Evolutionary conservation across 2,329 filamentous ascomycete species (phyloP).

Genomic region (Cladorrhinum sp.): DNA sequence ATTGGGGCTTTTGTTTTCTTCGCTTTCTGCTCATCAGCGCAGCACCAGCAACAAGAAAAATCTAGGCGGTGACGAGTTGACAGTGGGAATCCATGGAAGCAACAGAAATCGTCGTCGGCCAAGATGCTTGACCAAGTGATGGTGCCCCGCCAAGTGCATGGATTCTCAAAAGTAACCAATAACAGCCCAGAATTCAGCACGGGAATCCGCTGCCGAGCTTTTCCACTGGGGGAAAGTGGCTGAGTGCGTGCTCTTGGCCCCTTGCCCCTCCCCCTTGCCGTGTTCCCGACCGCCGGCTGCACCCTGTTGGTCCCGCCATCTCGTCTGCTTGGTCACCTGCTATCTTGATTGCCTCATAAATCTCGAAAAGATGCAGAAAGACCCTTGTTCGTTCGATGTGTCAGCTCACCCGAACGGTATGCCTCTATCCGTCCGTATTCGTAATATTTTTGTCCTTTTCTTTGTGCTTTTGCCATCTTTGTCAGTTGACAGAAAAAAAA

Average conservation of each 20-base stretch:
- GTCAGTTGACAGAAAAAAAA: too few relatives aligned
- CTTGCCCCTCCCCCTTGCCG: neutral
- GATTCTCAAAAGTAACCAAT: neutral
- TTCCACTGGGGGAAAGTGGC: too few relatives aligned
- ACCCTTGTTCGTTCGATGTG: neutral
- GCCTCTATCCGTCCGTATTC: neutral
- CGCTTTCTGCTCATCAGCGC: too few relatives aligned
- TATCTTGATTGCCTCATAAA: constrained; percentile 15
- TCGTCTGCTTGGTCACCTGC: constrained; percentile 18
- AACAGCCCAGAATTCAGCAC: neutral
- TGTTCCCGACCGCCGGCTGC: constrained; percentile 13
- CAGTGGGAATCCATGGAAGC: neutral
- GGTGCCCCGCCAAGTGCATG: neutral
- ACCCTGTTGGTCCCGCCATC: constrained; percentile 5
- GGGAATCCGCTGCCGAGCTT: constrained; percentile 8
- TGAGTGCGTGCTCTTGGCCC: too few relatives aligned
- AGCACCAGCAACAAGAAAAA: too few relatives aligned
- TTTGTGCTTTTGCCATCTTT: too few relatives aligned
- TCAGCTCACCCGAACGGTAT: neutral
- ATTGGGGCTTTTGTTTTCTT: too few relatives aligned
- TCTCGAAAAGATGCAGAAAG: neutral
- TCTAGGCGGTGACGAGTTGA: neutral
- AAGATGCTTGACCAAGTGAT: neutral
- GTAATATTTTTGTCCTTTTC: too few relatives aligned
- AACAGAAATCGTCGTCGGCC: constrained; percentile 3